Evolutionary conservation across 805 yeast genomes (phyloP).

Genomic region (Candida ovalis): DNA sequence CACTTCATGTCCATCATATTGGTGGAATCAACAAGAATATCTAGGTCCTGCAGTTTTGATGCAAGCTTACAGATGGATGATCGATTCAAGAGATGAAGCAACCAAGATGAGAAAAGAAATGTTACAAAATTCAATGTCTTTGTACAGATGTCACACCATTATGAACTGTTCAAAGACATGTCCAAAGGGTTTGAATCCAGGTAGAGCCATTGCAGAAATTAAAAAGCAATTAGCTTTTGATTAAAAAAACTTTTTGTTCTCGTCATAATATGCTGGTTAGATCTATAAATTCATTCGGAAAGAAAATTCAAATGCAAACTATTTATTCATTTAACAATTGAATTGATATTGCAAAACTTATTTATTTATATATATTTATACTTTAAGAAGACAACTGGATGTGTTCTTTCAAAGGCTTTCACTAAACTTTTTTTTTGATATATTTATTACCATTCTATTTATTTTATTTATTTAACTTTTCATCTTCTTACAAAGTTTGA

Average conservation of each 20-base stretch:
- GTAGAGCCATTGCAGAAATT: conserved; percentile 94
- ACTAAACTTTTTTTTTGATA: not conserved
- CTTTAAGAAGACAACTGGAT: not conserved
- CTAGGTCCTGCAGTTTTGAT: conserved; percentile 97
- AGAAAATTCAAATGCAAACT: not conserved
- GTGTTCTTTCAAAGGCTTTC: not conserved
- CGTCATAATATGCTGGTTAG: not conserved
- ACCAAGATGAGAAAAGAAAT: conserved; percentile 73
- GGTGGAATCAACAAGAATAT: conserved; percentile 99
- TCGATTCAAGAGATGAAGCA: conserved; percentile 95
- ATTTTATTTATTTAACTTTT: not conserved
- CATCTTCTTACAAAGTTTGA: not conserved
- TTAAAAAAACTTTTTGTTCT: conserved; percentile 25
- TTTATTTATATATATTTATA: not conserved
- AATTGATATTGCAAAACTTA: not conserved
- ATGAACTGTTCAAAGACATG: conserved; percentile 98
- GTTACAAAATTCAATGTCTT: conserved; percentile 95
- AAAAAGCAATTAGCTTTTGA: conserved; percentile 88
- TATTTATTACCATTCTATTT: not conserved
- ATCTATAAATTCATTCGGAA: not conserved
- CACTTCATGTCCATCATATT: conserved; percentile 97
- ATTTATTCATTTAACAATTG: not conserved
- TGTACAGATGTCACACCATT: conserved; percentile 98
- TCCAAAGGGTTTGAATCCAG: conserved; percentile 98
- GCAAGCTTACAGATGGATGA: conserved; percentile 99